A percentile compares a stretch with the other conserved stretches of the same genome.
phyloP scores from a whole-genome alignment of 2,329 filamentous ascomycete species.

The Pyrenophora graminea region DNA sequence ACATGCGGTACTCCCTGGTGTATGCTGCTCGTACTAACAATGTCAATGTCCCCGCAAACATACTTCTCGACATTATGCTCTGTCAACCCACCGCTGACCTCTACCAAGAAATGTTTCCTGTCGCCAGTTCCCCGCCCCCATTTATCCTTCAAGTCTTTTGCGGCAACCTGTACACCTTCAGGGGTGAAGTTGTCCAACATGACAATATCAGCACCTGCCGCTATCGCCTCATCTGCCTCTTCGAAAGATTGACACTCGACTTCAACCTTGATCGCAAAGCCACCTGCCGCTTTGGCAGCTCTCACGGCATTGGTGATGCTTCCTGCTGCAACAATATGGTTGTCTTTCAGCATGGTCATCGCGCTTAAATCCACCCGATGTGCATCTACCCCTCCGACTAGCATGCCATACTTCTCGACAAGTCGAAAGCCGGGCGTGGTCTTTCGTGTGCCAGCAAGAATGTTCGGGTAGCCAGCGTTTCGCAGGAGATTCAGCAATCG shows the following conservation, averaged over 20 bases:
- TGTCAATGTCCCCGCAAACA: slow-evolving; percentile 83
- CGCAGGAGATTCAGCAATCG: slow-evolving; percentile 58
- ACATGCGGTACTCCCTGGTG: slow-evolving; percentile 94
- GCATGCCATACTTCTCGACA: slow-evolving; percentile 98
- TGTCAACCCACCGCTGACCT: slow-evolving; percentile 89
- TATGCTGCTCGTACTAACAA: slow-evolving; percentile 94
- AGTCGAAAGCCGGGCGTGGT: slow-evolving; percentile 94
- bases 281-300: slow-evolving; percentile 80
- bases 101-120: slow-evolving; percentile 72
- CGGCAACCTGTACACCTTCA: slow-evolving; percentile 75
- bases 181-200: slow-evolving; percentile 97
- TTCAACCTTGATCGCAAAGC: slow-evolving; percentile 92
- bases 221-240: slow-evolving; percentile 89
- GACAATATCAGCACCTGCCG: slow-evolving; percentile 88
- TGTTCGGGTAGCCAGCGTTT: slow-evolving; percentile 73
- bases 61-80: slow-evolving; percentile 82
- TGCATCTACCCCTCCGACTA: slow-evolving; percentile 87
- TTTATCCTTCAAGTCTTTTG: slow-evolving; percentile 73
- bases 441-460: slow-evolving; percentile 92
- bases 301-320: slow-evolving; percentile 84
- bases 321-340: slow-evolving; percentile 88
- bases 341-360: slow-evolving; percentile 99
- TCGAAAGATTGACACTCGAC: slow-evolving; percentile 89
- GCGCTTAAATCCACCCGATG: slow-evolving; percentile 85
- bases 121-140: slow-evolving; percentile 69